Evolutionary conservation across 2,329 filamentous ascomycete genomes (phyloP).

Genomic region (Aspergillus amoenus): DNA sequence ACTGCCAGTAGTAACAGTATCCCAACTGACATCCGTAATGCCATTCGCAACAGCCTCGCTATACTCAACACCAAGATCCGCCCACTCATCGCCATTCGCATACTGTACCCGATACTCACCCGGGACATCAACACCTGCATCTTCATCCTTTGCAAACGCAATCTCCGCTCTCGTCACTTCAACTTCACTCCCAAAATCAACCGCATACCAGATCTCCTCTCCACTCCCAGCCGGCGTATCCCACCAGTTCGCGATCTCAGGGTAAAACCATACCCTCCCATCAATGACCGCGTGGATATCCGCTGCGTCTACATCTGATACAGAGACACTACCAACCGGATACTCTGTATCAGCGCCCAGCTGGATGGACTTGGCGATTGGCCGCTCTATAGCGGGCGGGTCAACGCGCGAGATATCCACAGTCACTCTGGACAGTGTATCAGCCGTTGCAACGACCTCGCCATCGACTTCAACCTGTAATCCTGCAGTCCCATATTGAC

Average conservation of each 20-base stretch:
- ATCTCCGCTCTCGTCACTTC: constrained; percentile 15
- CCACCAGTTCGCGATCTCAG: constrained; percentile 22
- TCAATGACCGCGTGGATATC: constrained; percentile 20
- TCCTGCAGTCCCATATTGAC: constrained; percentile 12
- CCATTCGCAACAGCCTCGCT: constrained; percentile 15
- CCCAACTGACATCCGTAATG: constrained; percentile 18
- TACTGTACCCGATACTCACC: constrained; percentile 14
- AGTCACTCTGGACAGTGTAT: constrained; percentile 11
- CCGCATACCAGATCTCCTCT: constrained; percentile 20
- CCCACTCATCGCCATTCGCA: constrained; percentile 9
- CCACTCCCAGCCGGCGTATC: constrained; percentile 20
- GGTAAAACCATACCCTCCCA: constrained; percentile 21
- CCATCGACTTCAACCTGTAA: constrained; percentile 18
- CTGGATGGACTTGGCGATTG: constrained; percentile 18
- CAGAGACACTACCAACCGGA: constrained; percentile 18
- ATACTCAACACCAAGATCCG: constrained; percentile 12
- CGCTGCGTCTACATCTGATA: constrained; percentile 6
- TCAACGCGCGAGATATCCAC: constrained; percentile 1
- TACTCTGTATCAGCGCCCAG: constrained; percentile 7
- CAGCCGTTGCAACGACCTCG: constrained; percentile 11
- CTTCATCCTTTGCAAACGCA: constrained; percentile 17
- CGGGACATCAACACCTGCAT: constrained; percentile 16
- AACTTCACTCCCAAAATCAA: constrained; percentile 12
- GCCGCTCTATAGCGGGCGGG: constrained; percentile 12
- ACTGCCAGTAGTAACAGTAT: constrained; percentile 3